These are phyloP conservation scores for Citrus sp. DNA, from an alignment of 345 rosid genomes.

Conservation along the genomic window DNA sequence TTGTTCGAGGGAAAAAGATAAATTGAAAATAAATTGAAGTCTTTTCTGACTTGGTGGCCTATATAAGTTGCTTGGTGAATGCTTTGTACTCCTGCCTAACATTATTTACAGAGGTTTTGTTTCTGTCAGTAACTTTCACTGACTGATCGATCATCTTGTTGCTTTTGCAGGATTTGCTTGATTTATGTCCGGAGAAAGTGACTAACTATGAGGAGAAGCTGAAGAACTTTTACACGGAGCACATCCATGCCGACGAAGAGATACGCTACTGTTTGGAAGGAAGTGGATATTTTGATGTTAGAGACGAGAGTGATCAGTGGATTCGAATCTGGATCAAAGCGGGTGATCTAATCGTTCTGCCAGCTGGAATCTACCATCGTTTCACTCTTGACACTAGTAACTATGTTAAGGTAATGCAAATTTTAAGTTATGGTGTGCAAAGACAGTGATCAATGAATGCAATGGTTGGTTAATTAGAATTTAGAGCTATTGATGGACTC, in stretches of 20 bases:
- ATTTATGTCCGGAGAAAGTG: constrained; percentile 79
- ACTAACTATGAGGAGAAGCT: constrained; percentile 84
- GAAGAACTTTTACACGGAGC: constrained; percentile 81
- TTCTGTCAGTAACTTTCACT: neutral
- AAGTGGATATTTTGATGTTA: constrained; percentile 84
- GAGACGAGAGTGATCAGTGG: constrained; percentile 76
- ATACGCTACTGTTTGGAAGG: constrained; percentile 84
- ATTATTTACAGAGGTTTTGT: neutral
- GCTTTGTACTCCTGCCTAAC: neutral
- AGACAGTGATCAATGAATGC: neutral
- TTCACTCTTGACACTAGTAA: constrained; percentile 78
- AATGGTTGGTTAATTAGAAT: neutral
- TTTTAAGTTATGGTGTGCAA: neutral
- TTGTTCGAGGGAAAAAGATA: neutral
- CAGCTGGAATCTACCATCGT: constrained; percentile 86
- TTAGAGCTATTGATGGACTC: neutral
- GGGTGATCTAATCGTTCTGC: constrained; percentile 75
- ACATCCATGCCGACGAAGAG: constrained; percentile 86
- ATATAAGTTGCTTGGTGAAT: neutral
- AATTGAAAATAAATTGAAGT: neutral
- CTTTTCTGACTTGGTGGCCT: neutral
- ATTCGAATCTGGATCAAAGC: constrained; percentile 70
- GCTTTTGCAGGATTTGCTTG: constrained; percentile 64
- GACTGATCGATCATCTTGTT: neutral
- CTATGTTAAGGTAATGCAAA: constrained; percentile 59